Conservation (phyloP, 1,284 basidiomycete species). For the Naganishia cerealis region DNA sequence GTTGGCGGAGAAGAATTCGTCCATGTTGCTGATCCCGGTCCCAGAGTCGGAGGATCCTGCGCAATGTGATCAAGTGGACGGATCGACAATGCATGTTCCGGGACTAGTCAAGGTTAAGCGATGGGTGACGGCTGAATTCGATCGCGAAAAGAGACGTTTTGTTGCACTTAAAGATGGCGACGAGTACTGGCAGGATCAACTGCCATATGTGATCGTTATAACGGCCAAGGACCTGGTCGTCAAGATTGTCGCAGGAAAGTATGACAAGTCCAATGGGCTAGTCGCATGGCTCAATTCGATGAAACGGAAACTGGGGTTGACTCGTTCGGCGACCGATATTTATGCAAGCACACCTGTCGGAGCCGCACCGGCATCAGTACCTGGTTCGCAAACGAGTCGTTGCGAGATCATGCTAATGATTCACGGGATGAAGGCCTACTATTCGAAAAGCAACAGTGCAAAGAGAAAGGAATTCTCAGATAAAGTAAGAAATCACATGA, state of each 20-base stretch:
- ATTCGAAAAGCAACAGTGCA: conserved; percentile 42
- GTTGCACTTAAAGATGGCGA: conserved; percentile 40
- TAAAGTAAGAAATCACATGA: conserved; percentile 34
- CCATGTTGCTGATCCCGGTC: conserved; percentile 10
- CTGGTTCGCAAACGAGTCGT: conserved; percentile 1
- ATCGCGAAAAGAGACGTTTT: conserved; percentile 40
- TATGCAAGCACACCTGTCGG: background rate
- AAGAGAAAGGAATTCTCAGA: conserved; percentile 45
- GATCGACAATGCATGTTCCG: conserved; percentile 26
- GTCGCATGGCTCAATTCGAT: conserved; percentile 42
- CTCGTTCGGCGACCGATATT: conserved; percentile 9
- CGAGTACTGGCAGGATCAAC: conserved; percentile 53
- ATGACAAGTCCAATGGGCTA: conserved; percentile 36
- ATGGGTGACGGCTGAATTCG: conserved; percentile 45
- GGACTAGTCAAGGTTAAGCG: conserved; percentile 50
- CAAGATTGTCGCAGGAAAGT: conserved; percentile 38
- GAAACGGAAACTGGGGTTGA: conserved; percentile 36
- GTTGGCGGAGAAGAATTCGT: conserved; percentile 45
- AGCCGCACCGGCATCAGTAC: conserved; percentile 8
- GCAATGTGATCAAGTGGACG: conserved; percentile 7
- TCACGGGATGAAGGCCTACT: conserved; percentile 49
- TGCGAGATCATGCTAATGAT: conserved; percentile 49
- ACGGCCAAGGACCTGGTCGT: conserved; percentile 49
- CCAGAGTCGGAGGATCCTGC: conserved; percentile 33
- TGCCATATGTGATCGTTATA: conserved; percentile 43